Evolutionary conservation across 2,329 filamentous ascomycete genomes (phyloP).

Genomic region (Colletotrichum echinochloae): DNA sequence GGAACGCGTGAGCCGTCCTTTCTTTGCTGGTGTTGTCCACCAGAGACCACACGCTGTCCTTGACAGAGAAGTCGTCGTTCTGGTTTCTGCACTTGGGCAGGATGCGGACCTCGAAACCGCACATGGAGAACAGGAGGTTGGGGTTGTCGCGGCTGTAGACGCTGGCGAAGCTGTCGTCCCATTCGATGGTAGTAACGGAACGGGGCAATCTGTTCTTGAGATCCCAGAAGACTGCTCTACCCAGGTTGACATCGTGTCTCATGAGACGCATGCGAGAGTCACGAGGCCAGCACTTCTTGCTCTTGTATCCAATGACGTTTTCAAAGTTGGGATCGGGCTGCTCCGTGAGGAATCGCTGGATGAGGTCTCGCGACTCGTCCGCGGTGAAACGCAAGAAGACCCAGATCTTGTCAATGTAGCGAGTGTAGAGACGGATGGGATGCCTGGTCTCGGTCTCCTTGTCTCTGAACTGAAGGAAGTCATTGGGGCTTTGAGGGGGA

Average conservation of each 20-base stretch:
- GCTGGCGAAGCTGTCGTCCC: slow-evolving; percentile 98
- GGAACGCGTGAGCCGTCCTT: slow-evolving; percentile 94
- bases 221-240: slow-evolving; percentile 98
- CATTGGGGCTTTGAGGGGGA: slow-evolving; percentile 92
- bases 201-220: slow-evolving; percentile 95
- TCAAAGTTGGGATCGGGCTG: slow-evolving; percentile 99
- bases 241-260: slow-evolving; percentile 98
- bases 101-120: slow-evolving; percentile 96
- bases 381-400: slow-evolving; percentile 94
- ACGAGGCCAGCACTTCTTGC: slow-evolving; percentile 99
- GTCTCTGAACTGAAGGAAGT: slow-evolving; percentile 97
- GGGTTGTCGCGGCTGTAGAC: slow-evolving; percentile 99
- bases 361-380: slow-evolving; percentile 94
- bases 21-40: slow-evolving; percentile 98
- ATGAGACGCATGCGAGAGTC: slow-evolving; percentile 98
- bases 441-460: slow-evolving; percentile 91
- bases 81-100: slow-evolving; percentile 94
- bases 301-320: slow-evolving; percentile 98
- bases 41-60: slow-evolving; percentile 98
- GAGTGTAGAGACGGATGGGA: slow-evolving; percentile 95
- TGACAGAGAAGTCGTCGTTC: slow-evolving; percentile 96
- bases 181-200: slow-evolving; percentile 96
- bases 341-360: slow-evolving; percentile 97
- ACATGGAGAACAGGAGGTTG: slow-evolving; percentile 97
- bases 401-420: slow-evolving; percentile 99